Evolutionary conservation across 345 rosid genomes (phyloP).

Genomic region (Bruguiera sexangula): DNA sequence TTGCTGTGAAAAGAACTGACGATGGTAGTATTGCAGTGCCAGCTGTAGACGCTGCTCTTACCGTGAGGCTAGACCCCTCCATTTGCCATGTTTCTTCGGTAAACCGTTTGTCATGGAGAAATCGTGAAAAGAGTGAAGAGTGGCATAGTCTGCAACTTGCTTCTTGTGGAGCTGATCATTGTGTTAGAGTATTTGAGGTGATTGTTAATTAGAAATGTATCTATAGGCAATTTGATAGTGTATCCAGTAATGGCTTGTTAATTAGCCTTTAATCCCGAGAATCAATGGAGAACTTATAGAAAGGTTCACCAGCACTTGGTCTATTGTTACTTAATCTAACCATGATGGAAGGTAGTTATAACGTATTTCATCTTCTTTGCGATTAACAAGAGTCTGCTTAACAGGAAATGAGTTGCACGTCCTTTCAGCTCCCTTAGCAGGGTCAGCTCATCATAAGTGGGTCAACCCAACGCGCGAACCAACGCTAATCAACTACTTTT

Average conservation of each 20-base stretch:
- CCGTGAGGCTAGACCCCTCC: constrained; percentile 44
- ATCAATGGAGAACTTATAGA: too few species aligned
- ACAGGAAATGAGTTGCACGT: too few species aligned
- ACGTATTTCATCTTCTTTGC: too few species aligned
- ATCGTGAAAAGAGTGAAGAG: constrained; percentile 31
- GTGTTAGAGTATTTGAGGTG: constrained; percentile 70
- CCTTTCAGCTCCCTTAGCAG: too few species aligned
- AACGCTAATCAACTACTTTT: too few species aligned
- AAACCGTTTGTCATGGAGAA: constrained; percentile 70
- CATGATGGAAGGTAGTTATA: too few species aligned
- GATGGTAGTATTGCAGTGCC: constrained; percentile 22
- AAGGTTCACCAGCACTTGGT: too few species aligned
- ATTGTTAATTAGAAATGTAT: constrained; percentile 10
- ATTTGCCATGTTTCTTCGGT: constrained; percentile 83
- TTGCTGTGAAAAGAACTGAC: constrained; percentile 28
- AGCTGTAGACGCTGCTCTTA: constrained; percentile 31
- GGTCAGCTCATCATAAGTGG: too few species aligned
- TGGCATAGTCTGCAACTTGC: constrained; percentile 46
- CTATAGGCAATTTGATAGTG: constrained; percentile 4
- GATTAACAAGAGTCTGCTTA: too few species aligned
- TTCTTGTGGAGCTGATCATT: constrained; percentile 86
- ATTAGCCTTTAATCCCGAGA: too few species aligned
- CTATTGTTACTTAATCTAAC: too few species aligned
- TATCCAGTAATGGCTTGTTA: background rate
- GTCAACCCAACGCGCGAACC: too few species aligned